Evolutionary conservation across 2,329 filamentous ascomycete genomes (phyloP), one percentile per base, ranked within the genome.

Genomic region (Bisporella sp.): DNA sequence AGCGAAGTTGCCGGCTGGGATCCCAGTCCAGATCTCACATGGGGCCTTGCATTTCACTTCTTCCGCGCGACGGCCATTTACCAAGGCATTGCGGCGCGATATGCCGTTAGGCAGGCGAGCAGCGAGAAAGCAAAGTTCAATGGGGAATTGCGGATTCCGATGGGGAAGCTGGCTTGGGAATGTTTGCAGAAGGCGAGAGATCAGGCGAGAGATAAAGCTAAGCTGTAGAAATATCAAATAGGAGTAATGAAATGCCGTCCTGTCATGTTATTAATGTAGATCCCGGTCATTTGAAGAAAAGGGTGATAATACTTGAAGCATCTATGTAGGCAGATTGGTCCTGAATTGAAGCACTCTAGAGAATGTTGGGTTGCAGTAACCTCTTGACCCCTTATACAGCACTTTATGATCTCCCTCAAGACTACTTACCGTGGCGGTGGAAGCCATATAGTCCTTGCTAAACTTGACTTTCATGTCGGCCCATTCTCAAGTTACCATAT

Each of bases 31-130:
- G 84, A 84, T 62, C 68, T 84, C 47, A 68, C 71, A 46, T 85
- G 77, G 79, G 81, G 80, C 33, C 69, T 75, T 64, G 79, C 81
- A 1, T 85, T 85, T 64, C 77, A 71, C 61, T 73, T 81, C 41
- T 84, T 82, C 67, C 74, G 80, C 59, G 69, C 75, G 48, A 73
- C 81, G 31, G 81, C 76, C 46, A 82, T 87, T 55, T 79, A 75
- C 59, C 93, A 99, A 73, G 93, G 93, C 3, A 97, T 99, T 66
- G 91, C 91, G 45, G 93, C 93, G 46, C 74, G 93, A 56, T 87
- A 87, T 67, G 93, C 93, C 30, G 72, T 79, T 45, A 74, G 92
- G 45, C 92, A 97, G 75, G 93, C 93, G 37, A 96, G 90, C 69
- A 96, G 89, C 67, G 86, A 81, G 51, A 80, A 86, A 66, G 93